These are phyloP conservation scores for Collybia sordida DNA, from an alignment of 768 basidiomycete genomes.

Conservation along the genomic window DNA sequence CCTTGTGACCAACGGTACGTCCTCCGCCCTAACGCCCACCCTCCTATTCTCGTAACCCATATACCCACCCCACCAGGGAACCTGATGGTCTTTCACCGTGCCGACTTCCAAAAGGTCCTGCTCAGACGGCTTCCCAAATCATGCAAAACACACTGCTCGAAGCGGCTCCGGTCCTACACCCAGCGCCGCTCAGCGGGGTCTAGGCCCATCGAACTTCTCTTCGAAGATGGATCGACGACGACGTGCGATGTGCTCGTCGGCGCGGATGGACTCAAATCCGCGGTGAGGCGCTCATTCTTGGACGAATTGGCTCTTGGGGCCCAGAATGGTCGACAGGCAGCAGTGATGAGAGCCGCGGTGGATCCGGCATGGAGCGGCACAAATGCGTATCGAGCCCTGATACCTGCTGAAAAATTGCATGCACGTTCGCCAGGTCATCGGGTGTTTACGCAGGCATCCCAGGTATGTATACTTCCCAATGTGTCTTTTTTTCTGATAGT, in stretches of 20 bases:
- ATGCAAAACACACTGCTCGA: slow-evolving; percentile 49
- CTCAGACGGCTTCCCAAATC: slow-evolving; percentile 46
- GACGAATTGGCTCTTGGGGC: slow-evolving; percentile 34
- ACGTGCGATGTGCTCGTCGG: slow-evolving; percentile 68
- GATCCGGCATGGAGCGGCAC: slow-evolving; percentile 61
- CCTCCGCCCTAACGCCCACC: slow-evolving; percentile 7
- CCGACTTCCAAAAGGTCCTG: slow-evolving; percentile 64
- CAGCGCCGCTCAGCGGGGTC: slow-evolving; percentile 40
- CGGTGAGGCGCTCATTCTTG: slow-evolving; percentile 41
- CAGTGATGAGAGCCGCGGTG: slow-evolving; percentile 39
- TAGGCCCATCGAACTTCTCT: slow-evolving; percentile 47
- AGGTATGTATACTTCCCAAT: slow-evolving; percentile 32
- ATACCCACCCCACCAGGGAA: slow-evolving; percentile 34
- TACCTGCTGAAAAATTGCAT: slow-evolving; percentile 48
- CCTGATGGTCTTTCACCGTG: slow-evolving; percentile 57
- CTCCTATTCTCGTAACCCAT: neutral
- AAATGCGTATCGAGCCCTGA: slow-evolving; percentile 58
- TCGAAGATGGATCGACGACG: slow-evolving; percentile 60
- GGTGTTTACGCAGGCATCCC: slow-evolving; percentile 43
- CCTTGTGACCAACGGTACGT: slow-evolving; percentile 56
- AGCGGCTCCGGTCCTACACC: slow-evolving; percentile 57
- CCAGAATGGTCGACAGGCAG: slow-evolving; percentile 36
- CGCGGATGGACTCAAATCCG: slow-evolving; percentile 68
- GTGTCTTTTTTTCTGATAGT: neutral
- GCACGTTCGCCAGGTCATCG: slow-evolving; percentile 45